phyloP scores from a whole-genome alignment of 768 basidiomycete genomes.

The Leccinellum albellum region DNA sequence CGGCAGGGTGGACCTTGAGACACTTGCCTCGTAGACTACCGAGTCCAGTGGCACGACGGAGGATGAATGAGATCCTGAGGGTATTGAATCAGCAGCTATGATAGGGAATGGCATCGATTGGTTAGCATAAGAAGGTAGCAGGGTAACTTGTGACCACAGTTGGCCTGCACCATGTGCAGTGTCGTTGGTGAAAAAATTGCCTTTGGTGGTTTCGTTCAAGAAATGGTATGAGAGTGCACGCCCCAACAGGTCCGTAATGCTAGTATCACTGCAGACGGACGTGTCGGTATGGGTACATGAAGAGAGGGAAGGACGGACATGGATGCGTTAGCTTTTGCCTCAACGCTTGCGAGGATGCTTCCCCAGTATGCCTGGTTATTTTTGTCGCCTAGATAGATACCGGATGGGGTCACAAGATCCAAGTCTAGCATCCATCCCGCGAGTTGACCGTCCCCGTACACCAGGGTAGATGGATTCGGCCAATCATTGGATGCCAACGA shows the following conservation, averaged over 20 bases:
- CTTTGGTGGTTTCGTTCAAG: conserved; percentile 55
- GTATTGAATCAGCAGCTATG: conserved; percentile 53
- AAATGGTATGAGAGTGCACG: conserved; percentile 73
- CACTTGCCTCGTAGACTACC: conserved; percentile 55
- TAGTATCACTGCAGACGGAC: conserved; percentile 47
- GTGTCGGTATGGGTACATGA: not conserved
- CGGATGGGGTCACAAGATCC: conserved; percentile 51
- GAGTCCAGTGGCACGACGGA: conserved; percentile 38
- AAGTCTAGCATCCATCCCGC: conserved; percentile 57
- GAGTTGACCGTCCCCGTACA: conserved; percentile 52
- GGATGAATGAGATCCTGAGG: conserved; percentile 41
- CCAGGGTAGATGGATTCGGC: conserved; percentile 52
- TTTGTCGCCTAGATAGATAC: conserved; percentile 41
- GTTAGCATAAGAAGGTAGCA: conserved; percentile 48
- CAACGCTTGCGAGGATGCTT: conserved; percentile 50
- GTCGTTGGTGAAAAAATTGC: conserved; percentile 58
- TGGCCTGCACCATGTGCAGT: conserved; percentile 70
- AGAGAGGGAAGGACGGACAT: conserved; percentile 39
- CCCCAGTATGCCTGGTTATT: conserved; percentile 52
- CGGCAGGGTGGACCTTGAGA: conserved; percentile 4
- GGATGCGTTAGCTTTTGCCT: conserved; percentile 50
- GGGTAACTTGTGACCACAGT: conserved; percentile 57
- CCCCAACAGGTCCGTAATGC: conserved; percentile 59
- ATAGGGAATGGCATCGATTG: conserved; percentile 63
- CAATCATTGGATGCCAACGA: conserved; percentile 65